Conservation (phyloP, 805 yeast genomes). For the Candida saitoana region DNA sequence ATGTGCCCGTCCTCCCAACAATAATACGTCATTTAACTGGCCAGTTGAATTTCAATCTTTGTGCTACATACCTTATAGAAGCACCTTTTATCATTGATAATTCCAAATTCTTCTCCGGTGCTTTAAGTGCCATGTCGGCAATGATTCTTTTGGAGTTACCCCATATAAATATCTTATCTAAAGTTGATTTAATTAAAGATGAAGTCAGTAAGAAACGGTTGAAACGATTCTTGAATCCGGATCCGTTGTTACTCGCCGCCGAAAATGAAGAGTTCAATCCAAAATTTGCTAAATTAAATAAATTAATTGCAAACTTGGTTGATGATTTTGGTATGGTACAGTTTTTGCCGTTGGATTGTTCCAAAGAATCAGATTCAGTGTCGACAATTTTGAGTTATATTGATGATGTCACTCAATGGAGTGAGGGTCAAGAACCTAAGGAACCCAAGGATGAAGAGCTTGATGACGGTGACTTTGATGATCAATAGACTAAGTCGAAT, state of each 20-base stretch:
- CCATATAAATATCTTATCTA: conserved; percentile 85
- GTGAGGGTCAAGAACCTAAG: conserved; percentile 93
- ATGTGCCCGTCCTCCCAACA: conserved; percentile 87
- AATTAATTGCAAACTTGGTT: conserved; percentile 80
- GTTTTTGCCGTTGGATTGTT: conserved; percentile 79
- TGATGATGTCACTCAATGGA: conserved; percentile 98
- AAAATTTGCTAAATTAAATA: conserved; percentile 67
- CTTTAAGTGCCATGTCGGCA: conserved; percentile 95
- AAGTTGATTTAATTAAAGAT: conserved; percentile 80
- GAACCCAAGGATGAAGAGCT: conserved; percentile 81
- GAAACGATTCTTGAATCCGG: conserved; percentile 86
- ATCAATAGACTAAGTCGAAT: too few relatives aligned
- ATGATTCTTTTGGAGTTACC: conserved; percentile 95
- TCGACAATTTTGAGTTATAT: conserved; percentile 83
- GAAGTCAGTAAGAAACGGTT: conserved; percentile 71
- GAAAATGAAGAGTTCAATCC: conserved; percentile 48
- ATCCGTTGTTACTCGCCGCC: conserved; percentile 68
- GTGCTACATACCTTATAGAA: conserved; percentile 89
- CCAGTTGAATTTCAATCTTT: conserved; percentile 75
- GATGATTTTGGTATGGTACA: conserved; percentile 99
- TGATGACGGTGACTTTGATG: conserved; percentile 46
- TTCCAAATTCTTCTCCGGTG: conserved; percentile 92
- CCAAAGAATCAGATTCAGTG: conserved; percentile 66
- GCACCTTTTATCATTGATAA: conserved; percentile 91
- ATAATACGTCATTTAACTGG: conserved; percentile 80